A percentile compares a stretch with the other conserved stretches of the same genome.
Conservation (phyloP, 257 asterid species). For the Jaltomata sinuosa region DNA sequence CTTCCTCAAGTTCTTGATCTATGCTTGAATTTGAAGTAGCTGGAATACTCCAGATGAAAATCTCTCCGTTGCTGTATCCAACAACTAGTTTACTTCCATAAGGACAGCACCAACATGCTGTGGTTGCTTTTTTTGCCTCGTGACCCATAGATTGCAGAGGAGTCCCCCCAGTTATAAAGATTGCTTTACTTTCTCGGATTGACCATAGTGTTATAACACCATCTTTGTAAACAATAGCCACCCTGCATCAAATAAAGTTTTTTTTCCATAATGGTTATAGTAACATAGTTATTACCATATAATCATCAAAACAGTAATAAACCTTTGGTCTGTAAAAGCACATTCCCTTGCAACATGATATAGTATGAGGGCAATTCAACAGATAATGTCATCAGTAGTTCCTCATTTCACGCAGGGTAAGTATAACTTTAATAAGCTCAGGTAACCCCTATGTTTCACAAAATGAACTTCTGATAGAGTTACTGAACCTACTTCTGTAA, state of each 20-base stretch:
- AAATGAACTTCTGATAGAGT: not conserved
- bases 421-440: not conserved
- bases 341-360: not conserved
- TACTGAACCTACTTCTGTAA: not conserved
- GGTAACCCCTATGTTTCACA: not conserved
- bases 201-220: conserved; percentile 72
- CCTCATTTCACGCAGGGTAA: not conserved
- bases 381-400: not conserved
- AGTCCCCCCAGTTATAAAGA: conserved; percentile 38
- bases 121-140: conserved; percentile 70
- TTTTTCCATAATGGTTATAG: not conserved
- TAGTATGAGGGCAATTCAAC: not conserved
- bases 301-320: not conserved
- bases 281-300: not conserved
- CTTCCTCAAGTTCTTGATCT: conserved; percentile 30
- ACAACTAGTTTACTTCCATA: conserved; percentile 69
- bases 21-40: conserved; percentile 24
- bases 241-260: conserved; percentile 36
- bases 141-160: conserved; percentile 37
- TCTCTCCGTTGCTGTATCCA: conserved; percentile 88
- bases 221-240: conserved; percentile 52
- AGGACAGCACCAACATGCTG: conserved; percentile 88
- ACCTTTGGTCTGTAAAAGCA: not conserved
- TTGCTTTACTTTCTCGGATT: conserved; percentile 57
- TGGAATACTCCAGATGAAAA: conserved; percentile 67